Conservation (phyloP, 306 rosid genomes). For the Astragalus membranaceus region DNA sequence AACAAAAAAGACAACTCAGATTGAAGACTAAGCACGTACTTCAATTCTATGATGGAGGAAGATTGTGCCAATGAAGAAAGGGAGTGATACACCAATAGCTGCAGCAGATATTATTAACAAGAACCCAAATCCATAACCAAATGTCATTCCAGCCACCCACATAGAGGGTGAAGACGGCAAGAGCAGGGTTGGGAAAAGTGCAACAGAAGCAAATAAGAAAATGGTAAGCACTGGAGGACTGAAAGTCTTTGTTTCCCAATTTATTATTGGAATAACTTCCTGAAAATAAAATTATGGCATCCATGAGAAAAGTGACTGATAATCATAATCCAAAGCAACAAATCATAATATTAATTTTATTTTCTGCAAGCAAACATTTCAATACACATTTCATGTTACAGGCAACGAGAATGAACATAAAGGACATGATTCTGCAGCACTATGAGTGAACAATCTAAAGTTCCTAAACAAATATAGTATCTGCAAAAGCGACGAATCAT, state of each 20-base stretch:
- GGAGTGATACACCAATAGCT: constrained; percentile 84
- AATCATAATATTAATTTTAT: not conserved
- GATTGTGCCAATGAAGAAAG: constrained; percentile 64
- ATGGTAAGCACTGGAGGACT: constrained; percentile 68
- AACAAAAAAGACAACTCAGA: not conserved
- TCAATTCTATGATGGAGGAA: constrained; percentile 80
- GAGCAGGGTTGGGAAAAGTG: constrained; percentile 68
- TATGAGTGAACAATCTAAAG: not conserved
- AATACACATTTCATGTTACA: not conserved
- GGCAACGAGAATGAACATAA: not conserved
- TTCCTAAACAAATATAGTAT: not conserved
- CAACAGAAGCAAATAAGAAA: constrained; percentile 73
- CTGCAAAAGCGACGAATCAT: too few species aligned
- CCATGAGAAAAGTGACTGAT: not conserved
- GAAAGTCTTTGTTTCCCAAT: constrained; percentile 76
- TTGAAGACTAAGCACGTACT: constrained; percentile 32
- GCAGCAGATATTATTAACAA: constrained; percentile 69
- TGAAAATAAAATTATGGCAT: constrained; percentile 22
- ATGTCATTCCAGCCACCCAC: constrained; percentile 98
- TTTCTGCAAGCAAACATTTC: not conserved
- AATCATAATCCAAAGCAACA: not conserved
- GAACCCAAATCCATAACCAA: constrained; percentile 95
- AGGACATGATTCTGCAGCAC: not conserved
- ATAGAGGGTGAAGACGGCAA: constrained; percentile 94
- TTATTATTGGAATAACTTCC: constrained; percentile 81